Evolutionary conservation across 2,329 filamentous ascomycete species (phyloP).

Genomic region (Ceratocystis alfenasii): DNA sequence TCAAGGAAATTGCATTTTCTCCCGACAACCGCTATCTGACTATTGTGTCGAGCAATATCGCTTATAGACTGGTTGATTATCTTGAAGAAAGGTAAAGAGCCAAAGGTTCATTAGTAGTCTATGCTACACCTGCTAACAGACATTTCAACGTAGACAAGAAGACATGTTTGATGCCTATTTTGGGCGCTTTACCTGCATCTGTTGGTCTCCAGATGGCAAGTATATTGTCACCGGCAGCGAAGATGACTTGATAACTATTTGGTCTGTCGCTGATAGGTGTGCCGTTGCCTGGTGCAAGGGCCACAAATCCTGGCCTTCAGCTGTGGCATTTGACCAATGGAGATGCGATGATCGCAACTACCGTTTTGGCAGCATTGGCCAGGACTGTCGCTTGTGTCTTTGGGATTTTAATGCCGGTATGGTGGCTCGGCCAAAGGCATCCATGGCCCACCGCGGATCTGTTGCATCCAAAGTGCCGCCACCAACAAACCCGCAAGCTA

Average conservation of each 20-base stretch:
- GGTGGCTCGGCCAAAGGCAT: constrained; percentile 79
- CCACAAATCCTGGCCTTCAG: constrained; percentile 89
- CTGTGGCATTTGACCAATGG: constrained; percentile 93
- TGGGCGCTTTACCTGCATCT: constrained; percentile 81
- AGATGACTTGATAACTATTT: constrained; percentile 92
- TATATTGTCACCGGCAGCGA: constrained; percentile 93
- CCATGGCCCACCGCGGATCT: constrained; percentile 47
- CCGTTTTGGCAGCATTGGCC: constrained; percentile 88
- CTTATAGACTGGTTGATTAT: constrained; percentile 81
- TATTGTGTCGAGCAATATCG: constrained; percentile 83
- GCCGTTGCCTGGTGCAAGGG: constrained; percentile 89
- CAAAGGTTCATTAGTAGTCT: too few species aligned
- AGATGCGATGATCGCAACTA: constrained; percentile 92
- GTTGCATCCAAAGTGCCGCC: constrained; percentile 32
- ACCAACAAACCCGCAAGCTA: constrained; percentile 32
- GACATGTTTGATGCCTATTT: constrained; percentile 88
- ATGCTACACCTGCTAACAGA: not conserved
- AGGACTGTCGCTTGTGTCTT: constrained; percentile 77
- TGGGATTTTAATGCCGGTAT: constrained; percentile 98
- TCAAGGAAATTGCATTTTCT: constrained; percentile 86
- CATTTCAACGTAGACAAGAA: constrained; percentile 49
- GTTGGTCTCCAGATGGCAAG: constrained; percentile 94
- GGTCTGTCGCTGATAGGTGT: constrained; percentile 71
- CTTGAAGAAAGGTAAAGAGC: constrained; percentile 65
- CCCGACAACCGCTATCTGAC: constrained; percentile 79